Base-by-base conservation (phyloP, 305 asterid species). In the Fraxinus platypoda region DNA sequence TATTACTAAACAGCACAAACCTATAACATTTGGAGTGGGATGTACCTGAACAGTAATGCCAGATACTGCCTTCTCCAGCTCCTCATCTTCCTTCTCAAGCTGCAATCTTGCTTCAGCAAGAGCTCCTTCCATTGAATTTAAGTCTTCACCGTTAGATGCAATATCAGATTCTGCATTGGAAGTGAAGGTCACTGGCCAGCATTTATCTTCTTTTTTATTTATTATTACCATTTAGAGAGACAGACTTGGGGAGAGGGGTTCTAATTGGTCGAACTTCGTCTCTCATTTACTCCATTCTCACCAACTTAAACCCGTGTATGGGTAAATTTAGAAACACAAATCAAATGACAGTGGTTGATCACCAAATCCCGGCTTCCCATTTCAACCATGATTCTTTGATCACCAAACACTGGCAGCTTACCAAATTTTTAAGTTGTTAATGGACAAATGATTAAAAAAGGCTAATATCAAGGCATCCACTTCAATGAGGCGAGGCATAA, bases 51-150 rank as follows among this genome's bases (percentile, higher is more conserved):
- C 85, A 62, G 92, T 87, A 83, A 91, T 88, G 74, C 84, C 90
- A 41, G 95, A 88, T 78, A 94, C 75, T 37, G 94, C 90, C 77
- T 85, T 90, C 92, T 94, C 99, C 86, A 89, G 46, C 84, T 93
- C 92, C 74, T 86, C 89, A 46, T 91, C 98, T 89, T 94, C 98
- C 89, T 91, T 89, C 76, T 89, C 92, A 6, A 93, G 90, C 86
- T 90, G 91, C 49, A 52, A 35, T 76, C 77, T 87, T 38, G 97
- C 97, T 88, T 90, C 91, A 37, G 26, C 81, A 17, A 87, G 82
- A 76, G 90, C 89, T 73, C 83, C 88, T 78, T 91, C 97, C 64
- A 73, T 54, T 73, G 78, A 26, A 82, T 83, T 79, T 76, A 25
- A 38, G 28, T 81, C 74, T 30, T 84, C 37, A 25, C 86, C 90